phyloP scores from a whole-genome alignment of 2,329 filamentous ascomycete species.

The Daldinia sp. region DNA sequence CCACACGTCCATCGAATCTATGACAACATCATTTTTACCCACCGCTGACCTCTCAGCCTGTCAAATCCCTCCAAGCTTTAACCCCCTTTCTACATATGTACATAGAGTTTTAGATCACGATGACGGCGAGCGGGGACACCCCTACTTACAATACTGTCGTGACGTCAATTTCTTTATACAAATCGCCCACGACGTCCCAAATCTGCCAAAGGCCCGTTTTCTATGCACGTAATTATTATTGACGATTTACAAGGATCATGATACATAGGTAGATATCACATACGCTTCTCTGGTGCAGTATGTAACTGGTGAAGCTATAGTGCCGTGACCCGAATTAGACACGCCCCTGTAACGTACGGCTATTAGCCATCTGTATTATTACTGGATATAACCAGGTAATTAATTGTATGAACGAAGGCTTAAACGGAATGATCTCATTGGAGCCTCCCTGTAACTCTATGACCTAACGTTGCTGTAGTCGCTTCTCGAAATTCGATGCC shows the following conservation, averaged over 20 bases:
- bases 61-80: not conserved
- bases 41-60: not conserved
- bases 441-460: slow-evolving; percentile 28
- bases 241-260: slow-evolving; percentile 3
- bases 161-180: slow-evolving; percentile 31
- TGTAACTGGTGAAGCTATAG: not conserved
- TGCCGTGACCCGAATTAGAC: slow-evolving; percentile 30
- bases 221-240: slow-evolving; percentile 31
- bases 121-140: slow-evolving; percentile 27
- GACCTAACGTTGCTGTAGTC: slow-evolving; percentile 28
- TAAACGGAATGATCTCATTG: slow-evolving; percentile 33
- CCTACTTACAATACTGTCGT: slow-evolving; percentile 10
- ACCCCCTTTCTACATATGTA: not conserved
- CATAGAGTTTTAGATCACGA: slow-evolving; percentile 31
- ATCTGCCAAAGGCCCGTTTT: slow-evolving; percentile 1
- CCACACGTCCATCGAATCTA: slow-evolving; percentile 33
- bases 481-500: slow-evolving; percentile 13
- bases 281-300: not conserved
- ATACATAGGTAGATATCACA: not conserved
- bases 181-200: slow-evolving; percentile 13
- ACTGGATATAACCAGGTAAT: no score
- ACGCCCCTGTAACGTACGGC: slow-evolving; percentile 5
- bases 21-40: slow-evolving; percentile 17
- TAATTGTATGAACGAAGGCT: slow-evolving; percentile 7
- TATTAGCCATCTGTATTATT: not conserved